Evolutionary conservation across 2,329 filamentous ascomycete species (phyloP).

Genomic region (Coniosporium tulheliwenetii): DNA sequence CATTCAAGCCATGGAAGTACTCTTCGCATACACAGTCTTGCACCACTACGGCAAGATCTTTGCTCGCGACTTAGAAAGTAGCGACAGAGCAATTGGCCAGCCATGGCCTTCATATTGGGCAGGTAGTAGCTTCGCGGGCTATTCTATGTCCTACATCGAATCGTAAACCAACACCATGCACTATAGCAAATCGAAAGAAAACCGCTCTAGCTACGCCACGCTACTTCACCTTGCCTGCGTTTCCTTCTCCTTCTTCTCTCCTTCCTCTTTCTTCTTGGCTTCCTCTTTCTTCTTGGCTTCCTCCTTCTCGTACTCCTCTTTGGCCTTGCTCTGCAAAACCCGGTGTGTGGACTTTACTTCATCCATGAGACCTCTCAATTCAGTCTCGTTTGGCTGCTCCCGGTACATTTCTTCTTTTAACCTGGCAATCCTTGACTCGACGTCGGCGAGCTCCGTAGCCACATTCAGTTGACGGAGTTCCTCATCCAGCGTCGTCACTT

Average conservation of each 20-base stretch:
- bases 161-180: too few species aligned
- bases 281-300: slow-evolving; percentile 1
- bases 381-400: neutral
- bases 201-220: too few species aligned
- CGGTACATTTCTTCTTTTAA: slow-evolving; percentile 7
- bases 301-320: slow-evolving; percentile 3
- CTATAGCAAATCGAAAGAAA: too few species aligned
- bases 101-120: too few species aligned
- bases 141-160: too few species aligned
- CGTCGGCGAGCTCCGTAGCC: slow-evolving; percentile 2
- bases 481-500: slow-evolving; percentile 14
- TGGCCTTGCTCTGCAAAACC: slow-evolving; percentile 4
- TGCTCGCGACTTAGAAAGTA: too few species aligned
- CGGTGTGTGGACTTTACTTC: slow-evolving; percentile 5
- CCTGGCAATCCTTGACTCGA: slow-evolving; percentile 10
- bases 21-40: too few species aligned
- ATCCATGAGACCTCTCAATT: slow-evolving; percentile 6
- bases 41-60: too few species aligned
- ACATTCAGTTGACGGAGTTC: too few species aligned
- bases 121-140: too few species aligned
- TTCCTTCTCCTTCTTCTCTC: slow-evolving; percentile 2
- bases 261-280: slow-evolving; percentile 1
- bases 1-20: too few species aligned
- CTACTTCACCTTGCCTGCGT: neutral
- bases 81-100: too few species aligned